Conservation (phyloP, 495 filamentous ascomycete genomes). For the Aspergillus taichungensis region DNA sequence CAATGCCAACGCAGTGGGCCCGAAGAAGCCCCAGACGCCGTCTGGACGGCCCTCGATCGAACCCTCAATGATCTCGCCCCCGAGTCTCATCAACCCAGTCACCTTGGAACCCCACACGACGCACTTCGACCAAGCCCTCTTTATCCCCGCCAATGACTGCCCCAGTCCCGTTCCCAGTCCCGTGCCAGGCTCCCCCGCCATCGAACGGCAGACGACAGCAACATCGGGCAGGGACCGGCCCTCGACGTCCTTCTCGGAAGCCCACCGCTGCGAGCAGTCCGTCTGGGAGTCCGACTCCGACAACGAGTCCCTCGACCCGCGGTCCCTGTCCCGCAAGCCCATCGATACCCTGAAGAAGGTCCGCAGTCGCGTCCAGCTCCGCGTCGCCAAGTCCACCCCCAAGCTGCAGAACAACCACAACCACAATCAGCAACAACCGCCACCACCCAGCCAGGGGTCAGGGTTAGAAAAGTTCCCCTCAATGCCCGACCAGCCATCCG, state of each 20-base stretch:
- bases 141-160: slow-evolving; percentile 36
- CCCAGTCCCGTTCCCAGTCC: slow-evolving; percentile 36
- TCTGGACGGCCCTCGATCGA: slow-evolving; percentile 28
- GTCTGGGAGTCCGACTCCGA: slow-evolving; percentile 43
- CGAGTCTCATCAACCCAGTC: slow-evolving; percentile 33
- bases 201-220: slow-evolving; percentile 29
- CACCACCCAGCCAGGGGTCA: slow-evolving; percentile 5
- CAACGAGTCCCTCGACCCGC: slow-evolving; percentile 28
- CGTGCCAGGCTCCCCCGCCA: slow-evolving; percentile 23
- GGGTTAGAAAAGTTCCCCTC: slow-evolving; percentile 24
- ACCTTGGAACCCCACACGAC: slow-evolving; percentile 38
- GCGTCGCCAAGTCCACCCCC: slow-evolving; percentile 35
- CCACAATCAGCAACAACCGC: slow-evolving; percentile 8
- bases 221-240: slow-evolving; percentile 30
- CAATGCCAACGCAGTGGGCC: slow-evolving; percentile 8
- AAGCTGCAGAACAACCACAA: slow-evolving; percentile 18
- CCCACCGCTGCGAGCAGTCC: slow-evolving; percentile 29
- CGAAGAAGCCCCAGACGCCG: slow-evolving; percentile 22
- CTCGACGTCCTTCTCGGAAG: slow-evolving; percentile 36
- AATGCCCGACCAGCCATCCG: slow-evolving; percentile 20
- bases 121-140: slow-evolving; percentile 37
- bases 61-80: slow-evolving; percentile 36
- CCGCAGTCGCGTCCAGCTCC: slow-evolving; percentile 38
- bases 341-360: slow-evolving; percentile 40
- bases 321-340: slow-evolving; percentile 30